A percentile compares a stretch with the other conserved stretches of the same genome.
These are phyloP conservation scores for Aegilops tauschii DNA, from an alignment of 176 grass and related monocot species.

Conservation along the genomic window DNA sequence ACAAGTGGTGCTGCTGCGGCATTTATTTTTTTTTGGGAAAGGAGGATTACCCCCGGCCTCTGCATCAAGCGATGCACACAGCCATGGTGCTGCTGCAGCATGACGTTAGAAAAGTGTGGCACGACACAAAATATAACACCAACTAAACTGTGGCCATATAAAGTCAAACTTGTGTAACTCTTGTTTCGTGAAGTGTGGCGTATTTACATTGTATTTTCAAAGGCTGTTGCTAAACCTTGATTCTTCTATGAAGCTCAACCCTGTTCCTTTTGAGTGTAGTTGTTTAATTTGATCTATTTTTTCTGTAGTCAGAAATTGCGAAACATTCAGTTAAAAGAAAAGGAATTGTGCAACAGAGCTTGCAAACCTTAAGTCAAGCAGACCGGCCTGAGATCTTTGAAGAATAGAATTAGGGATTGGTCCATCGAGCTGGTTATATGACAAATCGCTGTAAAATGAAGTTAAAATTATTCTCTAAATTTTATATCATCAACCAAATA, in stretches of 20 bases:
- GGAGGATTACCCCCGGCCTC: too few species aligned
- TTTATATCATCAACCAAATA: background rate
- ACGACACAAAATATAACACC: background rate
- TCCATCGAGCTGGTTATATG: constrained; percentile 30
- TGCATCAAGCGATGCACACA: too few species aligned
- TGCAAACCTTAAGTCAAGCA: constrained; percentile 39
- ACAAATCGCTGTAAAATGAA: constrained; percentile 36
- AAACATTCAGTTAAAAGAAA: background rate
- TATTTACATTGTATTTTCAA: background rate
- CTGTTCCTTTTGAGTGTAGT: background rate
- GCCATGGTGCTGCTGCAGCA: background rate
- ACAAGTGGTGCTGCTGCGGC: background rate
- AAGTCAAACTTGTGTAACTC: background rate
- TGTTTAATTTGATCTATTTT: background rate
- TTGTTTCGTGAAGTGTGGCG: background rate
- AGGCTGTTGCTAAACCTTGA: background rate
- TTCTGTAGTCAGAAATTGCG: background rate
- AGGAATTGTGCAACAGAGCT: background rate
- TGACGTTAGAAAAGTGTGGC: background rate
- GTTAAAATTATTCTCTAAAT: background rate
- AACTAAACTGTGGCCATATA: background rate
- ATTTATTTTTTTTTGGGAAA: background rate
- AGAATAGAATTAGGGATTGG: constrained; percentile 27
- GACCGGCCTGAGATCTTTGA: constrained; percentile 10
- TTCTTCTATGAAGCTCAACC: background rate